Evolutionary conservation across 2,329 filamentous ascomycete species (phyloP).

Genomic region (Herpotrichia juniperi): DNA sequence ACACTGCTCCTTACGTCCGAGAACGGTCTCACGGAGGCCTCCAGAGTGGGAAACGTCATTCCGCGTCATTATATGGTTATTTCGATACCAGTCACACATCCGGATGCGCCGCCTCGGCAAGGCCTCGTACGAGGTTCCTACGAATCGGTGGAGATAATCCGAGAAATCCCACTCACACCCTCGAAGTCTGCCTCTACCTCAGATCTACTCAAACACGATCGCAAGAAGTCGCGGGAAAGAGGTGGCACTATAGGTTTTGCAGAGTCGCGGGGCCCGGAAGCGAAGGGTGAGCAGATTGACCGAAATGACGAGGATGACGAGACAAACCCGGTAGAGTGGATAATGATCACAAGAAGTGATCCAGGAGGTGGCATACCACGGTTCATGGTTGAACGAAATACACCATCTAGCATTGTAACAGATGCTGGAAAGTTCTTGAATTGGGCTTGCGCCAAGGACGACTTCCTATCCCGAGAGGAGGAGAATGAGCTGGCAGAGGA

Average conservation of each 20-base stretch:
- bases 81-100: slow-evolving; percentile 82
- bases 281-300: slow-evolving; percentile 45
- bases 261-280: slow-evolving; percentile 44
- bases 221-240: slow-evolving; percentile 30
- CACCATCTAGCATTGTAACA: slow-evolving; percentile 77
- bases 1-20: slow-evolving; percentile 75
- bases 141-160: slow-evolving; percentile 89
- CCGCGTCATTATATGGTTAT: slow-evolving; percentile 83
- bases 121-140: slow-evolving; percentile 86
- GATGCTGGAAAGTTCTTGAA: slow-evolving; percentile 83
- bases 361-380: slow-evolving; percentile 86
- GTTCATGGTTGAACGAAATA: slow-evolving; percentile 90
- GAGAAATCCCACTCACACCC: slow-evolving; percentile 71
- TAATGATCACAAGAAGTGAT: slow-evolving; percentile 90
- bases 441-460: slow-evolving; percentile 68
- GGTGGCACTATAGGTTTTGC: slow-evolving; percentile 51
- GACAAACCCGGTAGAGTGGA: slow-evolving; percentile 78
- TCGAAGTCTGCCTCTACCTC: slow-evolving; percentile 46
- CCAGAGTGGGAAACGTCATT: slow-evolving; percentile 45
- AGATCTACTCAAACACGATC: slow-evolving; percentile 22
- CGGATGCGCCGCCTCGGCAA: slow-evolving; percentile 69
- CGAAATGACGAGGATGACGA: slow-evolving; percentile 45
- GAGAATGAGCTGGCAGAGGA: slow-evolving; percentile 26
- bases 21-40: slow-evolving; percentile 56
- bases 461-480: slow-evolving; percentile 46